Percentiles rank a stretch among this genome's conserved stretches.
These are phyloP conservation scores for Actinomortierella wolfii DNA, from an alignment of 371 early-diverging fungal genomes.

Conservation along the genomic window DNA sequence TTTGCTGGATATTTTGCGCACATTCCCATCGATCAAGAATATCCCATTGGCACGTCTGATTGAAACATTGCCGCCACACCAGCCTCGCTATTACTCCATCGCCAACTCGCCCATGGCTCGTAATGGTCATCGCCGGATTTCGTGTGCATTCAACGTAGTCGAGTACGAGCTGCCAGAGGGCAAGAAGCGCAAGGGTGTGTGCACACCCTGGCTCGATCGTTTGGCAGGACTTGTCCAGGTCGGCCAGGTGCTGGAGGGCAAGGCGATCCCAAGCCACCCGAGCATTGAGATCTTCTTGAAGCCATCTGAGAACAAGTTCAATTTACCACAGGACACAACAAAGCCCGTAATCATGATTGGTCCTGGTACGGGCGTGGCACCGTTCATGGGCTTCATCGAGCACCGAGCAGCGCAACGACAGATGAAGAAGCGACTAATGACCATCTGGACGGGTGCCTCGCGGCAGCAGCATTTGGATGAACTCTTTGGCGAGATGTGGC, in stretches of 20 bases:
- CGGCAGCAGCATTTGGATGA: conserved; percentile 35
- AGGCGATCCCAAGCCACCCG: conserved; percentile 9
- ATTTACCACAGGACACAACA: conserved; percentile 75
- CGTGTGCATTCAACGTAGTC: conserved; percentile 89
- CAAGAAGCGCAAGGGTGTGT: conserved; percentile 72
- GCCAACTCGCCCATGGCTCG: conserved; percentile 66
- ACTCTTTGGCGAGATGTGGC: conserved; percentile 75
- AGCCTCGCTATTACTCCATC: conserved; percentile 89
- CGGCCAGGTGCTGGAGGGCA: conserved; percentile 20
- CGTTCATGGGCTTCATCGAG: conserved; percentile 93
- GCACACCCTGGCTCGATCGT: conserved; percentile 81
- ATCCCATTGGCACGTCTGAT: conserved; percentile 71
- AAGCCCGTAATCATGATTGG: conserved; percentile 96
- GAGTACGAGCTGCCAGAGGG: conserved; percentile 59
- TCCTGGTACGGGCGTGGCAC: conserved; percentile 98
- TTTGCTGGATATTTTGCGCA: conserved; percentile 74
- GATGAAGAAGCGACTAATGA: conserved; percentile 49
- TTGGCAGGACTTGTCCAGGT: conserved; percentile 51
- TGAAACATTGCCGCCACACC: conserved; percentile 76
- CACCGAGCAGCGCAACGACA: conserved; percentile 73
- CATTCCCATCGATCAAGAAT: conserved; percentile 71
- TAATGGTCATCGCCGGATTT: conserved; percentile 50
- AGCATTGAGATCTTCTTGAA: conserved; percentile 18
- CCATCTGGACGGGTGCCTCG: conserved; percentile 24
- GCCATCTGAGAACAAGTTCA: conserved; percentile 64